Percentiles rank a stretch among this genome's conserved stretches.
Evolutionary conservation across 2,329 filamentous ascomycete genomes (phyloP).

Genomic region (Ophiostoma perfectum): DNA sequence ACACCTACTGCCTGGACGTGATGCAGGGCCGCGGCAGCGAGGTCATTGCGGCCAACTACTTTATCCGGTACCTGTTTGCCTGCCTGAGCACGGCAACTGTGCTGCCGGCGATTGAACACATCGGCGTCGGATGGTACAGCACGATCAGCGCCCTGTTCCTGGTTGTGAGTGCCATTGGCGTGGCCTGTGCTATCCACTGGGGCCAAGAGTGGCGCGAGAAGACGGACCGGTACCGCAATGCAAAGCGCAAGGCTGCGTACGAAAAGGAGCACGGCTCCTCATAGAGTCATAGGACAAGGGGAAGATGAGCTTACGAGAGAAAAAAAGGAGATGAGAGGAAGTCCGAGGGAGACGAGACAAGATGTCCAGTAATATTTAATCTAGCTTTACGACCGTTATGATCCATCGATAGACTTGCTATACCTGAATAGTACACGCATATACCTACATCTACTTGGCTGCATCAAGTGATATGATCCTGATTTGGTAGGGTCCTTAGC

Average conservation of each 20-base stretch:
- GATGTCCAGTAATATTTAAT: too few relatives aligned
- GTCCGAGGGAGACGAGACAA: too few relatives aligned
- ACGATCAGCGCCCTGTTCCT: slow-evolving; percentile 61
- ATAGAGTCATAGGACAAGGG: neutral
- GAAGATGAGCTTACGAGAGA: neutral
- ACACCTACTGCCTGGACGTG: slow-evolving; percentile 75
- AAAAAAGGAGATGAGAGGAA: too few relatives aligned
- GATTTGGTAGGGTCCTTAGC: too few relatives aligned
- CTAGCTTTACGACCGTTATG: too few relatives aligned
- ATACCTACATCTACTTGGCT: too few relatives aligned
- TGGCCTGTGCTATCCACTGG: slow-evolving; percentile 46
- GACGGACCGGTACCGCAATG: slow-evolving; percentile 46
- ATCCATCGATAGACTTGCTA: too few relatives aligned
- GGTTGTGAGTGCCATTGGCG: slow-evolving; percentile 39
- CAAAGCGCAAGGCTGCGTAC: slow-evolving; percentile 30
- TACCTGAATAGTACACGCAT: too few relatives aligned
- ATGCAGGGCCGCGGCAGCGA: slow-evolving; percentile 67
- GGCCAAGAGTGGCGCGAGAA: slow-evolving; percentile 48
- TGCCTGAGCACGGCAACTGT: slow-evolving; percentile 65
- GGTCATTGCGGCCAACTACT: slow-evolving; percentile 75
- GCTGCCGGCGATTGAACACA: slow-evolving; percentile 64
- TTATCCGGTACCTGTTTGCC: slow-evolving; percentile 69
- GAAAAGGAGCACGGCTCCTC: slow-evolving; percentile 17
- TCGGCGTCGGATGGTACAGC: slow-evolving; percentile 77
- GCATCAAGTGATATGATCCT: too few relatives aligned